Conservation (phyloP, 208 protist genomes). For the Crithidia thermophila region DNA sequence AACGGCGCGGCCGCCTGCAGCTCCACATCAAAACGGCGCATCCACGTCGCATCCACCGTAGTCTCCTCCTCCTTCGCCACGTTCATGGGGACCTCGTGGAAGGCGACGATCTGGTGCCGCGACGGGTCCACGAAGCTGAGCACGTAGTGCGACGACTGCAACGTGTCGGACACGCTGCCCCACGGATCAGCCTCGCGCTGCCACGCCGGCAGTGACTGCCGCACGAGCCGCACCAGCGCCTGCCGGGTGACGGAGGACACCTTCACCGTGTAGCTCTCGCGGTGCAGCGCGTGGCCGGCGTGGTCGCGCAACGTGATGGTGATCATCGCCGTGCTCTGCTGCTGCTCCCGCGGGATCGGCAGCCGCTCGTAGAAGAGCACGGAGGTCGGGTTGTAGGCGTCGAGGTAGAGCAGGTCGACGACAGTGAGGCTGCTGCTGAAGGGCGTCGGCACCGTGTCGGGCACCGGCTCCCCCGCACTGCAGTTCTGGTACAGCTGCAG, state of each 20-base stretch:
- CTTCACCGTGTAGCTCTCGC: constrained; percentile 37
- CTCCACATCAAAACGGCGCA: constrained; percentile 42
- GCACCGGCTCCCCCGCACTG: constrained; percentile 24
- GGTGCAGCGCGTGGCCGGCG: constrained; percentile 52
- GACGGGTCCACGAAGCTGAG: constrained; percentile 40
- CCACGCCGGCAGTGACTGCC: constrained; percentile 37
- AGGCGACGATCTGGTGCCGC: constrained; percentile 38
- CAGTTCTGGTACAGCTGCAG: constrained; percentile 60
- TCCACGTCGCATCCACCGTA: constrained; percentile 25
- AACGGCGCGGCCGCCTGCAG: constrained; percentile 52
- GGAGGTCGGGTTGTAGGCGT: constrained; percentile 26
- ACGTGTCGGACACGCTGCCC: constrained; percentile 35
- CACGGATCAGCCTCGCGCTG: constrained; percentile 42
- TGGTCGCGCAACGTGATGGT: constrained; percentile 51
- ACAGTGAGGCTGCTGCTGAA: constrained; percentile 27
- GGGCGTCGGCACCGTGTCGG: constrained; percentile 14
- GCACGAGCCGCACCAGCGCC: constrained; percentile 34
- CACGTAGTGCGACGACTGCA: constrained; percentile 38
- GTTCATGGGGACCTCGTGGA: constrained; percentile 52
- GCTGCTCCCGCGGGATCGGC: constrained; percentile 28
- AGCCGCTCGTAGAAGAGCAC: constrained; percentile 51
- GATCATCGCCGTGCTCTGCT: constrained; percentile 23
- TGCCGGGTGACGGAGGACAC: constrained; percentile 22
- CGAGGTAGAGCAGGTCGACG: constrained; percentile 35
- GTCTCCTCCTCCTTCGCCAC: constrained; percentile 14